A percentile compares a stretch with the other conserved stretches of the same genome.
Evolutionary conservation across 352 stramenopile species (phyloP).

Genomic region (Phytophthora nicotianae): DNA sequence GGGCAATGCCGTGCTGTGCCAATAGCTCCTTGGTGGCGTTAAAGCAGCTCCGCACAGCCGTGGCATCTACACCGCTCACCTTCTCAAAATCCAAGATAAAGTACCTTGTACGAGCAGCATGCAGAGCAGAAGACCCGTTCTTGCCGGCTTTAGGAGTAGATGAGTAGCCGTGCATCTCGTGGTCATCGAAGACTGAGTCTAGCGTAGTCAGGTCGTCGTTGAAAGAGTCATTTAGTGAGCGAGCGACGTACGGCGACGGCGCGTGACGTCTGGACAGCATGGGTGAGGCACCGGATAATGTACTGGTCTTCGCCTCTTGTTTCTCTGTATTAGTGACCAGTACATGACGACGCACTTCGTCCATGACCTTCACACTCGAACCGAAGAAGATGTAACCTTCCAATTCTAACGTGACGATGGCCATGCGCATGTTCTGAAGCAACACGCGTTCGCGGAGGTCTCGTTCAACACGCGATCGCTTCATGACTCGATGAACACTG

Average conservation of each 20-base stretch:
- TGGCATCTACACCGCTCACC: slow-evolving; percentile 90
- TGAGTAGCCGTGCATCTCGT: slow-evolving; percentile 46
- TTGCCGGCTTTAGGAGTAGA: slow-evolving; percentile 39
- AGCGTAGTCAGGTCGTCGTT: slow-evolving; percentile 66
- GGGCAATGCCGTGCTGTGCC: slow-evolving; percentile 71
- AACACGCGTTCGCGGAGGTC: slow-evolving; percentile 76
- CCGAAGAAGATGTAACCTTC: slow-evolving; percentile 91
- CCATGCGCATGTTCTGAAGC: slow-evolving; percentile 70
- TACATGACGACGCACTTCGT: slow-evolving; percentile 85
- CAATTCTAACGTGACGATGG: slow-evolving; percentile 88
- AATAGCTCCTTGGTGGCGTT: slow-evolving; percentile 86
- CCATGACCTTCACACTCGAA: slow-evolving; percentile 87
- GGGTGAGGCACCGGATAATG: slow-evolving; percentile 26
- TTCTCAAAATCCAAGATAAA: slow-evolving; percentile 91
- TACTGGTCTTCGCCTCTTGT: slow-evolving; percentile 33
- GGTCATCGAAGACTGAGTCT: slow-evolving; percentile 55
- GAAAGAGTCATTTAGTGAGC: slow-evolving; percentile 33
- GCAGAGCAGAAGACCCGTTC: slow-evolving; percentile 41
- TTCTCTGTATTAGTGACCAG: slow-evolving; percentile 55
- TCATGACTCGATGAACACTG: slow-evolving; percentile 80
- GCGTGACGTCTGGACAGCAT: slow-evolving; percentile 23
- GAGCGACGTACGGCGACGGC: slow-evolving; percentile 37
- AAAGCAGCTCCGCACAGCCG: slow-evolving; percentile 87
- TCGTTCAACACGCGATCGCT: slow-evolving; percentile 81
- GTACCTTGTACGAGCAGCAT: slow-evolving; percentile 78